Evolutionary conservation across 2,329 filamentous ascomycete species (phyloP), one percentile per base, ranked within the genome.

Genomic region (Dothiorella sarmentorum): DNA sequence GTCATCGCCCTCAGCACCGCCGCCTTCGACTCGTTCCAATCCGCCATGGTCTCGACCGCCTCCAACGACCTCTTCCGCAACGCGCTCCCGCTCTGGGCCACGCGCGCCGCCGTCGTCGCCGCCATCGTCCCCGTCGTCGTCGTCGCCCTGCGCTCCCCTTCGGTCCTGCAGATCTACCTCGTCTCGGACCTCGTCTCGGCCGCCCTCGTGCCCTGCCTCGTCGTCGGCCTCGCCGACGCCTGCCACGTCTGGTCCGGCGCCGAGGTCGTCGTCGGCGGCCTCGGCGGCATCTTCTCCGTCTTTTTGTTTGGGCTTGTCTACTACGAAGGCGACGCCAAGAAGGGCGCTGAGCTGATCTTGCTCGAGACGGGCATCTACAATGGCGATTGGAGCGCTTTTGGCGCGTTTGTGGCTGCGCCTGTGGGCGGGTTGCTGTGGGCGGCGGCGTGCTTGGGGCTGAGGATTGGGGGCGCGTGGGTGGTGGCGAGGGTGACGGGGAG

Each of bases 41-140:
- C 86, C 2, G 88, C 90, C 64, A 91, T 94, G 86, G 87, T 93
- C 7, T 90, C 87, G n/a, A 89, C 88, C 0, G 88, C 86, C 13
- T 91, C 87, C 64, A 93, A 93, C 76, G 90, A 94, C 69, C 74
- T 94, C 13, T 93, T 93, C 81, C 85, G 89, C 66, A 94, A 94
- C 79, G 84, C 82, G 61, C 83, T 94, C 58, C 86, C 85, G 67
- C 83, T 92, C 63, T 89, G 88, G 84, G 82, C 79, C 71, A 87
- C 93, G 64, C 86, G 90, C 45, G 79, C 68, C 17, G 79, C 79
- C 38, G 89, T 94, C 24, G 83, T 93, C 1, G 69, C 89, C 15
- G 67, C 92, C 71, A 91, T 91, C 68, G 76, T 91, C 62, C 90
- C 90, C 2, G 83, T 86, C 53, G 82, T 92, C 11, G 83, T 90